Evolutionary conservation across 2,329 filamentous ascomycete genomes (phyloP).

Genomic region (Aspergillus ibericus): DNA sequence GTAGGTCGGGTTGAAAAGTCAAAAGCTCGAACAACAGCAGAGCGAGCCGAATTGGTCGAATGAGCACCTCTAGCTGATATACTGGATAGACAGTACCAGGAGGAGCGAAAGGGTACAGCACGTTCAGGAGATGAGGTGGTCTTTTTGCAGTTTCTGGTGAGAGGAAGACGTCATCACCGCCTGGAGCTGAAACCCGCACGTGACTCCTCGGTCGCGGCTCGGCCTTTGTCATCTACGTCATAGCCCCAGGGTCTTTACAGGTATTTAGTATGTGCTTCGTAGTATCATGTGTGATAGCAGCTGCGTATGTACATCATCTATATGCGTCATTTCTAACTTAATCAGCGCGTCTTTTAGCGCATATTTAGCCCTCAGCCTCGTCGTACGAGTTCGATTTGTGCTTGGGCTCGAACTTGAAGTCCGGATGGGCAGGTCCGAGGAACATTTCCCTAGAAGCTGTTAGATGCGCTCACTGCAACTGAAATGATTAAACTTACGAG

Average conservation of each 20-base stretch:
- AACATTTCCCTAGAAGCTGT: constrained; percentile 79
- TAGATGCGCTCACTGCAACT: constrained; percentile 10
- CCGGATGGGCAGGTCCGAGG: constrained; percentile 81
- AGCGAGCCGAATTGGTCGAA: background rate
- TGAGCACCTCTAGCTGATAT: background rate
- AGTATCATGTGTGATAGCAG: background rate
- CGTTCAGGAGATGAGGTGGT: constrained; percentile 64
- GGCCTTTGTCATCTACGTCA: background rate
- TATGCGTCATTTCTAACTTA: background rate
- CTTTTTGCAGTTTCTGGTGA: constrained; percentile 52
- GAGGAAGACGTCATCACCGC: constrained; percentile 37
- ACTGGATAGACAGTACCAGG: background rate
- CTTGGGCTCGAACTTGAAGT: constrained; percentile 94
- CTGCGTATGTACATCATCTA: background rate
- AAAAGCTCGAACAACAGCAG: background rate
- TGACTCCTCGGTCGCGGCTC: constrained; percentile 8
- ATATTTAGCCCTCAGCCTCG: constrained; percentile 57
- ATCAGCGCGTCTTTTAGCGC: background rate
- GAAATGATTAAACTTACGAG: constrained; percentile 62
- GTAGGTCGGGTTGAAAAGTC: background rate
- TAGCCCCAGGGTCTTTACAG: background rate
- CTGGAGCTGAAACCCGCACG: constrained; percentile 16
- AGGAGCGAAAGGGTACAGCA: background rate
- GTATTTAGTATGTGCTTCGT: background rate
- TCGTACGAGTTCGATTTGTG: constrained; percentile 94